Evolutionary conservation across 1,284 basidiomycete species (phyloP).

Genomic region (Rhodotorula sp.): DNA sequence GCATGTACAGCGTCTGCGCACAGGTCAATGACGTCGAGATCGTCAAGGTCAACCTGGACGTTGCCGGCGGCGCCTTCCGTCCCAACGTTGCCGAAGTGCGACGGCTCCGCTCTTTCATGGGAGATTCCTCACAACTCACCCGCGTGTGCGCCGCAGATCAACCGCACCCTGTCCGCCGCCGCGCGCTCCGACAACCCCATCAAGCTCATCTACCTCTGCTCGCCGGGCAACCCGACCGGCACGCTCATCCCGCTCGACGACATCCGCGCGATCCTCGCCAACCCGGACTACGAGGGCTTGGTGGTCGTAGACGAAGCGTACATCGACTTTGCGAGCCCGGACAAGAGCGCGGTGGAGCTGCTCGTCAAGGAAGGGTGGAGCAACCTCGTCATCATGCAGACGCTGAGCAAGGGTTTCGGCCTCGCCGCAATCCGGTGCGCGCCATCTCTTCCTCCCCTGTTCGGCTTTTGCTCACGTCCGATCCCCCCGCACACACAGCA

Average conservation of each 20-base stretch:
- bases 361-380: constrained; percentile 69
- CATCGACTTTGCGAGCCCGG: constrained; percentile 71
- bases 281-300: constrained; percentile 81
- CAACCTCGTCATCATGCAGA: constrained; percentile 93
- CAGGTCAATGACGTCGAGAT: constrained; percentile 91
- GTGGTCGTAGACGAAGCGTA: constrained; percentile 97
- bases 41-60: constrained; percentile 75
- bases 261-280: constrained; percentile 74
- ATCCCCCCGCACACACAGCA: constrained; percentile 54
- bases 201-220: constrained; percentile 93
- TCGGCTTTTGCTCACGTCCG: background rate
- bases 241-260: constrained; percentile 76
- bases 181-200: constrained; percentile 54
- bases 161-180: constrained; percentile 67
- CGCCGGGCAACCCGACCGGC: constrained; percentile 95
- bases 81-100: constrained; percentile 70
- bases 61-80: constrained; percentile 75
- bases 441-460: background rate
- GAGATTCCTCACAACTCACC: constrained; percentile 20
- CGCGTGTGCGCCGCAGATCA: constrained; percentile 59
- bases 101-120: background rate
- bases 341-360: constrained; percentile 63
- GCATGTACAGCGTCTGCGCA: constrained; percentile 95
- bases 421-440: constrained; percentile 87
- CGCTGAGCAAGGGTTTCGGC: constrained; percentile 93